Percentiles rank a stretch among this genome's conserved stretches.
phyloP scores from a whole-genome alignment of 176 grass and related monocot species.

The Rhynchospora pubera region DNA sequence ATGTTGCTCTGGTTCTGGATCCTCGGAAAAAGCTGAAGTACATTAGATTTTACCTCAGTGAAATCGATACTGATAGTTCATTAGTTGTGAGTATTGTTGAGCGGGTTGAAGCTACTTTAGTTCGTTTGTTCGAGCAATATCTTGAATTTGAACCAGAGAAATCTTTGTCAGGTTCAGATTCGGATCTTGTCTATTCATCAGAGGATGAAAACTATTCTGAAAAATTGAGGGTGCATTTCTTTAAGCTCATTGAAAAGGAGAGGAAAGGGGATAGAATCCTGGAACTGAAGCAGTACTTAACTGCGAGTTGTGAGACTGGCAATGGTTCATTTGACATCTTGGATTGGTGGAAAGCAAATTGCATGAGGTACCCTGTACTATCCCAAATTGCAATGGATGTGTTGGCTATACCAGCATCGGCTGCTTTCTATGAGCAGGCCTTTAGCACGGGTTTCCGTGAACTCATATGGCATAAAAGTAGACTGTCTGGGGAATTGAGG shows the following conservation, averaged over 20 bases:
- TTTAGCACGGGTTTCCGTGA: not conserved
- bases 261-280: not conserved
- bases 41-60: not conserved
- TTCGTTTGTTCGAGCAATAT: not conserved
- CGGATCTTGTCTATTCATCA: not conserved
- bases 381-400: not conserved
- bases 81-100: not conserved
- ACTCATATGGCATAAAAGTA: not conserved
- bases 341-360: not conserved
- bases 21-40: not conserved
- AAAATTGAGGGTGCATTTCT: not conserved
- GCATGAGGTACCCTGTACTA: not conserved
- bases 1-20: constrained; percentile 1
- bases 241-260: not conserved
- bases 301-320: not conserved
- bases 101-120: not conserved
- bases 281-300: not conserved
- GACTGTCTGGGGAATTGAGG: not conserved
- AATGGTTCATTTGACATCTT: not conserved
- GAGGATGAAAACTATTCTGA: not conserved
- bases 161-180: not conserved
- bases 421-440: not conserved
- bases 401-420: not conserved
- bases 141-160: constrained; percentile 2
- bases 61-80: not conserved